These are phyloP conservation scores for Pelargonium cotyledonis DNA, from an alignment of 441 rosid species.

Conservation along the genomic window DNA sequence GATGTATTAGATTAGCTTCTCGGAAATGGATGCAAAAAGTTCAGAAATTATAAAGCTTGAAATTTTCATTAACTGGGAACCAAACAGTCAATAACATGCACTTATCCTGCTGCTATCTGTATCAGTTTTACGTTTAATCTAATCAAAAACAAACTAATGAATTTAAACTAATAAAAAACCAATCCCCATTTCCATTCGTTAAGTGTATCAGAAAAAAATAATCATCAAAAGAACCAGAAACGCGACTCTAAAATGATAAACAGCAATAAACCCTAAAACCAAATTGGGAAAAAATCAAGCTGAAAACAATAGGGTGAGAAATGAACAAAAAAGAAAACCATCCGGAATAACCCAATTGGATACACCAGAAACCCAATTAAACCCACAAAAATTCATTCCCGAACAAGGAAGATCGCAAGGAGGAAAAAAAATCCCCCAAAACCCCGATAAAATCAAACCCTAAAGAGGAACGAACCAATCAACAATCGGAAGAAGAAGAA, in stretches of 20 bases:
- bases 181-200: not conserved
- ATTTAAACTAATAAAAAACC: not conserved
- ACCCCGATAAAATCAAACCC: slow-evolving; percentile 7
- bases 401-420: not conserved
- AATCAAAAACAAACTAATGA: not conserved
- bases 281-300: not conserved
- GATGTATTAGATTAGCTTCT: not conserved
- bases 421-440: not conserved
- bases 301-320: not conserved
- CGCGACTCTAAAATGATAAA: not conserved
- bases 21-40: not conserved
- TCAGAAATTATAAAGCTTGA: not conserved
- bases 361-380: not conserved
- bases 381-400: not conserved
- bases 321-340: not conserved
- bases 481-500: not conserved
- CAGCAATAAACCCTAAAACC: not conserved
- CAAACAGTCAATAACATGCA: not conserved
- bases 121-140: not conserved
- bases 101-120: not conserved
- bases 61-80: not conserved
- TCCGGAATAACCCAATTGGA: not conserved
- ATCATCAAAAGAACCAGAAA: not conserved
- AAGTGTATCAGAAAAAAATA: not conserved
- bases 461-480: not conserved